Evolutionary conservation across 176 grass and related monocot species (phyloP), one percentile per base, ranked within the genome.

Genomic region (Oropetium thomaeum): DNA sequence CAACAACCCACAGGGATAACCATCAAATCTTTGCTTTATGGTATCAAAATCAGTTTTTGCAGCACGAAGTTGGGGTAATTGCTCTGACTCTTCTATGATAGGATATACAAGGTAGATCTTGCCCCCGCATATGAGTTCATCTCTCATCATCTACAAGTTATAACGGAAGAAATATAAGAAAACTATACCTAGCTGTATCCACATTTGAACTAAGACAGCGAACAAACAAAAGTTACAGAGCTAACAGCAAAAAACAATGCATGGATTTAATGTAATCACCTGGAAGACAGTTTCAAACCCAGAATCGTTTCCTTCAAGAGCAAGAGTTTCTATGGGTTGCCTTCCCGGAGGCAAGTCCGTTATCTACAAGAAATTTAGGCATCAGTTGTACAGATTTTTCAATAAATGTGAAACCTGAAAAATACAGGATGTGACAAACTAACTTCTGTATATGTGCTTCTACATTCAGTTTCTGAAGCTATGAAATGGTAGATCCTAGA

Each of bases 41-140:
- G 70, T 88, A 70, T 79, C 81, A 54, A 92, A 85, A 58, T 90
- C 87, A 17, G 84, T 80, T 79, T 83, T 85, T 62, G 89, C 96
- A 64, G 96, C 96, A 70, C 67, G 89, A 51, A 98, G 75, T 88
- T 94, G 80, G 22, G 96, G 96, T 28, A 88, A 65, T 11, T 94
- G 87, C 73, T 87, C 96, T n/a, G 96, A 98, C 77, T 90, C 91
- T 45, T 92, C 76, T 69, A 98, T 94, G 69, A 94, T 75, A 53
- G 96, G 96, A 78, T 89, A 98, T 44, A 98, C 96, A 45, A 94
- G 88, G 72, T 94, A 98, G 19, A 98, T 58, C 75, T 94, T 98
- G 65, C 96, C 96, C 43, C 86, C 91, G 73, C 71, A 62, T 5
- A 71, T 71, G 23, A 98, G 86, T 60, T 98, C 96, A 79, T 90